Percentiles rank a stretch among this genome's conserved stretches.
phyloP scores from a whole-genome alignment of 2,329 filamentous ascomycete genomes.

The Niveomyces coronatus region DNA sequence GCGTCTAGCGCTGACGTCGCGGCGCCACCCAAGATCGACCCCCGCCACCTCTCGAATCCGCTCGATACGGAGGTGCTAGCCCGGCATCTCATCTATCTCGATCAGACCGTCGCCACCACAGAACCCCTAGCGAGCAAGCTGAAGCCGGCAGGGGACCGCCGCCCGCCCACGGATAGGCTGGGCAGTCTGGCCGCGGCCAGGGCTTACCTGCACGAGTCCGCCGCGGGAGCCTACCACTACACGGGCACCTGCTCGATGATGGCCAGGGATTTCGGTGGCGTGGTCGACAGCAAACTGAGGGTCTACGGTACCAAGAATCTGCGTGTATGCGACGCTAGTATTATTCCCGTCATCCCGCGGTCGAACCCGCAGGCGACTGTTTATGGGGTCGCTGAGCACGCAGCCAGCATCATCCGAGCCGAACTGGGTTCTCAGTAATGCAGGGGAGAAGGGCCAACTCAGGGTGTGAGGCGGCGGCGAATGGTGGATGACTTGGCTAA shows the following conservation, averaged over 20 bases:
- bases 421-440: no score
- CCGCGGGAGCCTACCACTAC: slow-evolving; percentile 5
- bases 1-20: slow-evolving; percentile 33
- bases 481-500: no score
- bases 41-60: slow-evolving; percentile 43
- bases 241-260: slow-evolving; percentile 11
- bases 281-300: slow-evolving; percentile 8
- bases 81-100: slow-evolving; percentile 31
- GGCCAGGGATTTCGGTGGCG: slow-evolving; percentile 7
- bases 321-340: slow-evolving; percentile 9
- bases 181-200: slow-evolving; percentile 1
- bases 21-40: slow-evolving; percentile 40
- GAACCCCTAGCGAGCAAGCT: slow-evolving; percentile 27
- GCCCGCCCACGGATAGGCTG: not conserved
- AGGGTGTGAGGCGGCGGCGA: no score
- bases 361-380: slow-evolving; percentile 8
- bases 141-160: slow-evolving; percentile 18
- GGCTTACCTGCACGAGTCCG: not conserved
- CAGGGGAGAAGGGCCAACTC: no score
- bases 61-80: slow-evolving; percentile 44
- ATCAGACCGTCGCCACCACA: slow-evolving; percentile 22
- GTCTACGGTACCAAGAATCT: slow-evolving; percentile 9
- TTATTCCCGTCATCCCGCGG: slow-evolving; percentile 10
- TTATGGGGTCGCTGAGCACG: slow-evolving; percentile 7
- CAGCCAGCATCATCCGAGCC: not conserved